Evolutionary conservation across 140 eudicot genomes (phyloP), one percentile per base, ranked within the genome.

Genomic region (Flaveria floridana): DNA sequence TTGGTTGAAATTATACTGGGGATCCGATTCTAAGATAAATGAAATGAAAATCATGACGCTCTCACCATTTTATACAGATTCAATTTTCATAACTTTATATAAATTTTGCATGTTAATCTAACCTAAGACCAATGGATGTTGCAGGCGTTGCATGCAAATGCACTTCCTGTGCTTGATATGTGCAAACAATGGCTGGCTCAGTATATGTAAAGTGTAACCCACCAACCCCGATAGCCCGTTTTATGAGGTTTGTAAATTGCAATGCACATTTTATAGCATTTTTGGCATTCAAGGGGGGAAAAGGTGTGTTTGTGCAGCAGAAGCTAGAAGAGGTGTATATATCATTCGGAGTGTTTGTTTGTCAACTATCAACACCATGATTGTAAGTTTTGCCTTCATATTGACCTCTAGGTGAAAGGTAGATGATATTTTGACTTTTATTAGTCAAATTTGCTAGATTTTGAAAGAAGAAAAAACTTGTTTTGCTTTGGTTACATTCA

Each of bases 101-200:
- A 9, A 53, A 42, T 11, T 39, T 8, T 71, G 34, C 15, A 2
- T 50, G 67, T 50, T 42, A 3, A 62, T 28, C 23, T 63, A 18
- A 74, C 14, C 13, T 44, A 53, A 74, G n/a, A 21, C 15, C 6
- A 7, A 46, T 65, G 42, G 39, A 37, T 80, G 68, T 28, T 80
- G 88, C 86, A 91, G 98, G 98, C 98, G 13, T 80, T 92, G 74
- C 98, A 92, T 82, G 96, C 98, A 13, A 92, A 92, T 66, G 96
- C 96, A 13, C 95, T 89, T 57, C 96, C 98, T 2, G 98, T 92
- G 80, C 95, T 92, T 70, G 98, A 92, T 81, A 85, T 88, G 98
- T 92, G 98, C 95, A 92, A 89, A 73, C 98, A 92, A 77, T 92
- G 98, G 98, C 77, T 92, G 85, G 95, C 96, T 52, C 96, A 92